Base-by-base conservation (phyloP, 352 stramenopile genomes). In the Phytophthora idaei region DNA sequence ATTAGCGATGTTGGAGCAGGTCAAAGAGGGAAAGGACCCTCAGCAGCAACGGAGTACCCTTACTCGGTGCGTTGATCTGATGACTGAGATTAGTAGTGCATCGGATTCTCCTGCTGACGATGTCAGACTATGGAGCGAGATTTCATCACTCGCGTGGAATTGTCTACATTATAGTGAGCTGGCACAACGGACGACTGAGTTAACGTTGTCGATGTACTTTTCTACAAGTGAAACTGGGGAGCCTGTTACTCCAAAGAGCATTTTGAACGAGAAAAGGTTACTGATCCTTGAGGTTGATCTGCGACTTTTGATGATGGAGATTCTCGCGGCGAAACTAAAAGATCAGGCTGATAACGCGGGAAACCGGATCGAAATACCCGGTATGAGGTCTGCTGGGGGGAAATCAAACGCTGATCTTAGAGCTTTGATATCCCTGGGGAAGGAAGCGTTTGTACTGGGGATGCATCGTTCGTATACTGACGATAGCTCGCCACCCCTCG, bases 1-100 rank as follows among this genome's bases (percentile, higher is more conserved):
- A 1, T 57, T 82, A 8, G 61, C 77, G 0, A 67, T 92, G 31
- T 36, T 97, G 5, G 90, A 96, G 53, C 86, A 95, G 47, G 64
- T 90, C 4, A 85, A 86, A 60, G 88, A 93, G 8, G 69, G 58
- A 15, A 89, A 89, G 31, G 85, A 95, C 29, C 46, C 25, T 2
- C 57, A 71, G 0, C 74, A 79, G 21, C 71, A 79, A 25, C 44
- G 51, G 36, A 53, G 48, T 14, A 68, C 58, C 12, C 36, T 85
- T 12, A 46, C 57, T 17, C 64, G 64, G 0, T 73, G 73, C 28
- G 45, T 83, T 34, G 61, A 67, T 32, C 21, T 60, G 41, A 70
- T 78, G 64, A 57, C 36, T 4, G 47, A 63, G 28, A 52, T 67
- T 1, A 64, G 47, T 52, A 57, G 39, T n/a, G n/a, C 21, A 25